Evolutionary conservation across 805 yeast species (phyloP).

Genomic region (Torulaspora delbrueckii): DNA sequence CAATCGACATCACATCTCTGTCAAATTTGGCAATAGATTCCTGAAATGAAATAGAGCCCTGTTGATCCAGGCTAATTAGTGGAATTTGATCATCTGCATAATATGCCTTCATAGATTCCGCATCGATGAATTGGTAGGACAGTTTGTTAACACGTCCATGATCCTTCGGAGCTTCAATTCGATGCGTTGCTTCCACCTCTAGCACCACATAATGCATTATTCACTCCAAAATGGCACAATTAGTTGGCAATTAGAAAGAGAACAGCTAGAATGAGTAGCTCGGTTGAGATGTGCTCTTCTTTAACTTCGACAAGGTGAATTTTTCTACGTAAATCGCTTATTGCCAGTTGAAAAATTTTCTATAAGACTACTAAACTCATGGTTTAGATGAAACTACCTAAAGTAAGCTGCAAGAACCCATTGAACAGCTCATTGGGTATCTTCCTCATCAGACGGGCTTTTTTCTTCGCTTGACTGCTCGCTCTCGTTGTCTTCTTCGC

Average conservation of each 20-base stretch:
- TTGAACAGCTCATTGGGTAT: not conserved
- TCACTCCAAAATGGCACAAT: not conserved
- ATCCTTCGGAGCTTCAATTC: slow-evolving; percentile 44
- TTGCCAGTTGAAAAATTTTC: slow-evolving; percentile 9
- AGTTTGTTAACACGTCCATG: slow-evolving; percentile 62
- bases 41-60: slow-evolving; percentile 46
- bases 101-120: slow-evolving; percentile 43
- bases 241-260: not conserved
- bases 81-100: slow-evolving; percentile 46
- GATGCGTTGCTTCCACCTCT: slow-evolving; percentile 22
- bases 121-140: slow-evolving; percentile 61
- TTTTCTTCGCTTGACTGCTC: slow-evolving; percentile 4
- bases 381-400: not conserved
- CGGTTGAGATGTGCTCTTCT: not conserved
- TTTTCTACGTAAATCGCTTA: slow-evolving; percentile 3
- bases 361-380: slow-evolving; percentile 1
- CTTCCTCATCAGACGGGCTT: not conserved
- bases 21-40: slow-evolving; percentile 60
- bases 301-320: not conserved
- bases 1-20: slow-evolving; percentile 41
- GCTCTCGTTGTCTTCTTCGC: slow-evolving; percentile 7
- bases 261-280: not conserved
- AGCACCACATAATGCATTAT: slow-evolving; percentile 27
- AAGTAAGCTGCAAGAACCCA: not conserved
- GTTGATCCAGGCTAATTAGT: slow-evolving; percentile 54